Percentiles rank a stretch among this genome's conserved stretches.
phyloP scores from a whole-genome alignment of 495 filamentous ascomycete genomes.

The Tricharina praecox region DNA sequence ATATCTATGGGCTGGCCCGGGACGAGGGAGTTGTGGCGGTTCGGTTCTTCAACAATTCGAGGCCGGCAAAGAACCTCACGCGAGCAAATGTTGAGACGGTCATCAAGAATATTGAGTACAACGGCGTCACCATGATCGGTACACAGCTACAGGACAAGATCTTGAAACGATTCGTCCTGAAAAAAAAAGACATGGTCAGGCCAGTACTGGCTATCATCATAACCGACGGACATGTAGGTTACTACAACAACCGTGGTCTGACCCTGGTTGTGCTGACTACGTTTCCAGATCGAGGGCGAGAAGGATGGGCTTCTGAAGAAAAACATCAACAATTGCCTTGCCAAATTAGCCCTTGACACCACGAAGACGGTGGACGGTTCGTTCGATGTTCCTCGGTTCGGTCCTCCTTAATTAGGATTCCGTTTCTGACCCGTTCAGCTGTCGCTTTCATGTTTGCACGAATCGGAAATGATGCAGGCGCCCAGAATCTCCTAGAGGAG shows the following conservation, averaged over 20 bases:
- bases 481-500: slow-evolving; percentile 40
- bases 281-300: slow-evolving; percentile 43
- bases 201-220: slow-evolving; percentile 8
- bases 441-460: slow-evolving; percentile 52
- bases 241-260: not conserved
- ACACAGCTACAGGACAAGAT: slow-evolving; percentile 5
- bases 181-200: slow-evolving; percentile 12
- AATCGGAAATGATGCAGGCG: slow-evolving; percentile 48
- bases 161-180: not conserved
- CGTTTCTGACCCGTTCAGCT: slow-evolving; percentile 37
- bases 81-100: slow-evolving; percentile 38
- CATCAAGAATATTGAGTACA: slow-evolving; percentile 39
- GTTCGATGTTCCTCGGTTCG: slow-evolving; percentile 13
- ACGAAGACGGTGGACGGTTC: not conserved
- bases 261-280: not conserved
- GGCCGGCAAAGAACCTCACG: slow-evolving; percentile 35
- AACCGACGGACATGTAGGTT: slow-evolving; percentile 9
- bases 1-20: slow-evolving; percentile 47
- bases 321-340: slow-evolving; percentile 36
- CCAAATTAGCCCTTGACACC: slow-evolving; percentile 27
- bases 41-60: slow-evolving; percentile 47
- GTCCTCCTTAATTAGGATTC: slow-evolving; percentile 28
- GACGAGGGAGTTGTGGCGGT: slow-evolving; percentile 43
- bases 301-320: slow-evolving; percentile 36
- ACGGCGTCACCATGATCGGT: slow-evolving; percentile 11